Evolutionary conservation across 2,329 filamentous ascomycete species (phyloP), one percentile per base, ranked within the genome.

Genomic region (Neoascochyta sp.): DNA sequence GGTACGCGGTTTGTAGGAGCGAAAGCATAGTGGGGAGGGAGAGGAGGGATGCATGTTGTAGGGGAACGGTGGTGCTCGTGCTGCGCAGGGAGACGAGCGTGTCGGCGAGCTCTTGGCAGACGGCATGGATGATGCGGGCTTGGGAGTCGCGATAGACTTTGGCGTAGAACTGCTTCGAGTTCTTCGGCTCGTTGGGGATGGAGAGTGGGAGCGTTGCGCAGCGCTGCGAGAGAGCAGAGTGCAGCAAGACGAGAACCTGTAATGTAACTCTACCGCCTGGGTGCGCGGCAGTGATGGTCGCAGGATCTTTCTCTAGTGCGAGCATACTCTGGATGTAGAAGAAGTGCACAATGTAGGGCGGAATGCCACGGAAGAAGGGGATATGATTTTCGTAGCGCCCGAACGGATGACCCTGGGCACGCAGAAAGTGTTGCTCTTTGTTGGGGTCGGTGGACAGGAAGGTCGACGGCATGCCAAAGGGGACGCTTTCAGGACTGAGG

Each of bases 121-220:
- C 43, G 6, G 41, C 33, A 22, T 56, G 42, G 12, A 61, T 43
- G 28, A 59, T 50, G 3, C 33, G 45, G 2, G 50, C 49, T 43
- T 71, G 68, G 5, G 63, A 54, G 24, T 63, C 52, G 12, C 68
- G 62, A 40, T 70, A 71, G 5, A 66, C 62, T 20, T 55, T 57
- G 3, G 67, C 66, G 24, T 61, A 61, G 15, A 41, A 47, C 45
- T 70, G 67, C 32, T 59, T 66, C 3, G 43, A 24, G 37, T 67
- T 70, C 3, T 25, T 25, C 4, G 42, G 42, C 3, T 26, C 9
- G 2, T 18, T 19, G 2, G 31, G 7, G 4, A 38, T 13, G 4
- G 21, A 15, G 2, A 48, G 34, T 2, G 51, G 47, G 1, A 59
- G 45, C 9, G 27, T 39, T 8, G 36, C 30, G 24, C 46, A 47